phyloP scores from a whole-genome alignment of 768 basidiomycete species.

The Hypholoma sublateritium region DNA sequence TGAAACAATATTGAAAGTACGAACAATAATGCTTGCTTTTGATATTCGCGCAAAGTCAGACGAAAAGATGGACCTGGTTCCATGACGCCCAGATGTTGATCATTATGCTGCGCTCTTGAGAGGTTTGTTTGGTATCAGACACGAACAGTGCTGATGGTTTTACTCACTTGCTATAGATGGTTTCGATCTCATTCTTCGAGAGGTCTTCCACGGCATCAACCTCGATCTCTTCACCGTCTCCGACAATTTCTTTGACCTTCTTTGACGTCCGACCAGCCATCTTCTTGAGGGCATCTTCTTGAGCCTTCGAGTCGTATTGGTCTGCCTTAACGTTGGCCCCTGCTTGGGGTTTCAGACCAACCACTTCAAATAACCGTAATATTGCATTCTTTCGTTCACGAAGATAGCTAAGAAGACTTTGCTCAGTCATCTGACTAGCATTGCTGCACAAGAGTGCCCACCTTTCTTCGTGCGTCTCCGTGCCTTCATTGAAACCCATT shows the following conservation, averaged over 20 bases:
- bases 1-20: slow-evolving; percentile 19
- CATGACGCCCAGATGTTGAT: slow-evolving; percentile 75
- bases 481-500: slow-evolving; percentile 67
- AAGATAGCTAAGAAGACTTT: slow-evolving; percentile 40
- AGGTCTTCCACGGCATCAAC: slow-evolving; percentile 84
- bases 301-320: slow-evolving; percentile 32
- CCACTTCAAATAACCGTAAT: slow-evolving; percentile 66
- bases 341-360: slow-evolving; percentile 67
- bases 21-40: slow-evolving; percentile 87
- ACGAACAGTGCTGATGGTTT: background rate
- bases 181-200: slow-evolving; percentile 74
- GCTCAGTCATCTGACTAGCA: background rate
- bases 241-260: slow-evolving; percentile 67
- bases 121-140: slow-evolving; percentile 2
- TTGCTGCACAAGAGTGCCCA: slow-evolving; percentile 10
- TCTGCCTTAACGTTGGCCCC: slow-evolving; percentile 36
- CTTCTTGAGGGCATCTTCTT: slow-evolving; percentile 41
- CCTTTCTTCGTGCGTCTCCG: slow-evolving; percentile 80
- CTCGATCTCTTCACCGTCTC: slow-evolving; percentile 80
- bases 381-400: slow-evolving; percentile 80
- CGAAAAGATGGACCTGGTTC: slow-evolving; percentile 78
- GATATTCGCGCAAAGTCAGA: slow-evolving; percentile 79
- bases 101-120: slow-evolving; percentile 79
- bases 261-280: slow-evolving; percentile 37
- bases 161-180: slow-evolving; percentile 80